Percentiles rank a stretch among this genome's conserved stretches.
These are phyloP conservation scores for Nissolia schottii DNA, from an alignment of 306 rosid species.

Conservation along the genomic window DNA sequence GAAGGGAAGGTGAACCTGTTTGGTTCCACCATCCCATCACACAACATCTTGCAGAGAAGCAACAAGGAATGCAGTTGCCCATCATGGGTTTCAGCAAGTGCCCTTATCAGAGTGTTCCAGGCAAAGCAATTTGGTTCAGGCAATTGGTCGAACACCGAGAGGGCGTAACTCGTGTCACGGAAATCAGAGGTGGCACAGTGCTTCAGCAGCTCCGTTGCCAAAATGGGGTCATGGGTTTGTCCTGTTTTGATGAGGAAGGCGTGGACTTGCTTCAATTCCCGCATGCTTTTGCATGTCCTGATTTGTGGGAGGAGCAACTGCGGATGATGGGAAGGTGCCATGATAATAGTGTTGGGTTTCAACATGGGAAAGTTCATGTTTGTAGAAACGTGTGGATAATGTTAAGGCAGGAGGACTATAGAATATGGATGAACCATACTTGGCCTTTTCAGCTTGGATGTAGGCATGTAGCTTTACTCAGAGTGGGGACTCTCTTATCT, in stretches of 20 bases:
- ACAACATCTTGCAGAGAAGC: conserved; percentile 46
- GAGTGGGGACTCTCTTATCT: no score
- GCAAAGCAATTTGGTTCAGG: conserved; percentile 59
- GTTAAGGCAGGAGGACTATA: no score
- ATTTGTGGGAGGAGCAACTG: conserved; percentile 46
- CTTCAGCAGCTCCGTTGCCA: conserved; percentile 54
- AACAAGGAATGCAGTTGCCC: conserved; percentile 34
- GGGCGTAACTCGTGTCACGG: conserved; percentile 39
- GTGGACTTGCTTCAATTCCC: conserved; percentile 62
- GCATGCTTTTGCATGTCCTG: conserved; percentile 48
- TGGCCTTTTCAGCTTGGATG: no score
- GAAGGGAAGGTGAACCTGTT: conserved; percentile 69
- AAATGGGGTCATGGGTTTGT: conserved; percentile 49
- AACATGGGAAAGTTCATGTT: conserved; percentile 37
- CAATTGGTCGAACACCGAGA: conserved; percentile 40
- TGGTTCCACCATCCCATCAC: conserved; percentile 48
- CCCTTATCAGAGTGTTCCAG: conserved; percentile 68
- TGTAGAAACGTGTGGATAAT: no score
- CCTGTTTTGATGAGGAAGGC: conserved; percentile 61
- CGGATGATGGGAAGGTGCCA: conserved; percentile 35
- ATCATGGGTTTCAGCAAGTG: conserved; percentile 46
- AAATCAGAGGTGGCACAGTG: conserved; percentile 42
- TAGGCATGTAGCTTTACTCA: no score
- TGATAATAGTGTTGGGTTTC: conserved; percentile 24
- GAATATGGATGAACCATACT: no score